These are phyloP conservation scores for Lecanosticta acicola DNA, from an alignment of 2,329 filamentous ascomycete genomes.

Conservation along the genomic window DNA sequence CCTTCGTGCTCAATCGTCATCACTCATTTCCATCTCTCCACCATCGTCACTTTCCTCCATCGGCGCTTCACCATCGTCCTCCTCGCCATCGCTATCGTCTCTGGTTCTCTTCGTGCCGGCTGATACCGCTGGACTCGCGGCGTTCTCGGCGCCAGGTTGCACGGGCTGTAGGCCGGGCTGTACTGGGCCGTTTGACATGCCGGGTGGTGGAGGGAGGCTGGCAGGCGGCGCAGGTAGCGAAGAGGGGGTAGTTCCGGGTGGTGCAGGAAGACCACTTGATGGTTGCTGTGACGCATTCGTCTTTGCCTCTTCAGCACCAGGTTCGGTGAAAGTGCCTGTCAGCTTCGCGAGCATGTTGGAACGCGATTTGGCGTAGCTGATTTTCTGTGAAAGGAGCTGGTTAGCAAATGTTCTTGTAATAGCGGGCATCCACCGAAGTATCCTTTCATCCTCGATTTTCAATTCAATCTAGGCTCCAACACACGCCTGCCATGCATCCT, in stretches of 20 bases:
- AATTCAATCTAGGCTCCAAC: too few relatives aligned
- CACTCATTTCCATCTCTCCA: slow-evolving; percentile 61
- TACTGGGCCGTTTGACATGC: slow-evolving; percentile 25
- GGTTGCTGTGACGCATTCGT: slow-evolving; percentile 14
- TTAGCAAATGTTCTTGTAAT: too few relatives aligned
- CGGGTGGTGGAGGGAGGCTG: slow-evolving; percentile 21
- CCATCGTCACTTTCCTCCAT: slow-evolving; percentile 44
- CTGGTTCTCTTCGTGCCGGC: slow-evolving; percentile 51
- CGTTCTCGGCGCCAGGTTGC: slow-evolving; percentile 40
- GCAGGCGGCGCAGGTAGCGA: slow-evolving; percentile 31
- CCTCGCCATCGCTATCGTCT: slow-evolving; percentile 35
- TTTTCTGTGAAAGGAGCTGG: slow-evolving; percentile 70
- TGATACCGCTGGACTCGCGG: slow-evolving; percentile 41
- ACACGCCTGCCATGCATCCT: too few relatives aligned
- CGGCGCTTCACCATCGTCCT: slow-evolving; percentile 38
- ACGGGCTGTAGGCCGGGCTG: slow-evolving; percentile 21
- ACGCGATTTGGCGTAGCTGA: slow-evolving; percentile 84
- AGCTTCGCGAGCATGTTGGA: slow-evolving; percentile 86
- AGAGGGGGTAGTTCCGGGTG: slow-evolving; percentile 12
- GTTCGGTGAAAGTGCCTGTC: slow-evolving; percentile 76
- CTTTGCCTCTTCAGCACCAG: slow-evolving; percentile 16
- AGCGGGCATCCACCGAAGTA: too few relatives aligned
- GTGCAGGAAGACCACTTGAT: slow-evolving; percentile 4
- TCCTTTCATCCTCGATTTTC: too few relatives aligned
- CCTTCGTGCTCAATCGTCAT: slow-evolving; percentile 49